Base-by-base conservation (phyloP, 805 yeast genomes). In the Candida maris region DNA sequence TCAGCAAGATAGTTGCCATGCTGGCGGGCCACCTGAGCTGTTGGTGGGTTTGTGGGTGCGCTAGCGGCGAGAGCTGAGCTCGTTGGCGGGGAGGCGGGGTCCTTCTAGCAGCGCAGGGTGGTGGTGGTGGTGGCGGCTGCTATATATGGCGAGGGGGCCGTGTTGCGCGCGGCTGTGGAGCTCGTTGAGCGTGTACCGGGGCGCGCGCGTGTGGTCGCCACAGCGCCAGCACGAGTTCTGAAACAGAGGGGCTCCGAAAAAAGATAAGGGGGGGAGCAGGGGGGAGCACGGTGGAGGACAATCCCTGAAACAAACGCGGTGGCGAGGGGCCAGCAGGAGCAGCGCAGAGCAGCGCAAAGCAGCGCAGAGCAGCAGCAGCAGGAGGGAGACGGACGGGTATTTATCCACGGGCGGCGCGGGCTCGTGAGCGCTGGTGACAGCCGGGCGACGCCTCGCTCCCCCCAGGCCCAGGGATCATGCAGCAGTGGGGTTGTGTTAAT, bases 261-360 rank as follows among this genome's bases (percentile, higher is more conserved):
- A 25, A 25, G 28, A 25, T 12, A 25, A 25, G 28, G 14, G 16
- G 7, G 8, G 16, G 28, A 12, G 8, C 28, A 6, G 28, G 28
- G 28, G 10, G 16, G 14, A 16, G 28, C 10, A 25, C 28, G 28
- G 14, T 25, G 8, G 15, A 7, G 14, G 28, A 25, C 28, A 25
- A 25, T 25, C 28, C 28, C 28, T 25, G 28, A 25, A 25, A 25
- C 28, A 25, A 25, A 25, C 28, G 14, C 28, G 28, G 28, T 12
- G 28, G 28, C 16, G 28, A 16, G 28, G 28, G 28, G 15, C 7
- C 14, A 25, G 28, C 28, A 25, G 28, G 14, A 13, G 14, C 14
- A 7, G 15, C 28, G 28, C 14, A 12, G 14, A 9, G 14, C 15
- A 16, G 28, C n/a, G 28, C 15, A 25, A 25, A 7, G 28, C 16